Evolutionary conservation across 306 rosid species (phyloP), one percentile per base, ranked within the genome.

Genomic region (Trifolium pratense): DNA sequence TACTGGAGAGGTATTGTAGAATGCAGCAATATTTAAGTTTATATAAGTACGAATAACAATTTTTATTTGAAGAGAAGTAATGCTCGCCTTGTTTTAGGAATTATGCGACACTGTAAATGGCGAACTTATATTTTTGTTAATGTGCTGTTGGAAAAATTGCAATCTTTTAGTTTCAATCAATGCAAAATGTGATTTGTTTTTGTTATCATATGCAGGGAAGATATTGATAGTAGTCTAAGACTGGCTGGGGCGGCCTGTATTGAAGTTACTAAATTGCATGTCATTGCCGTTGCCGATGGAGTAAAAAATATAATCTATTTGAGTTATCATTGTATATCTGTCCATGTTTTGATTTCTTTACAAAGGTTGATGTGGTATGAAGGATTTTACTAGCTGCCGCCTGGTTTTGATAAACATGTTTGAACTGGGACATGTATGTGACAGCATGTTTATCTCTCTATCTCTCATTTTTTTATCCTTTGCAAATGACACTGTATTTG

Each of bases 181-280:
- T 40, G 34, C 39, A 7, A 71, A 69, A 57, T 42, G 49, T 85
- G 59, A 76, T 64, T 20, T 42, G 56, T 11, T 60, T 20, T 26
- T 46, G 64, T 42, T 77, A 49, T 66, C 46, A 75, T 78, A 31
- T 86, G 89, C 91, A 86, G 89, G 86, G 96, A 73, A 85, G 84
- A 71, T 84, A 75, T 42, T 88, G 74, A 80, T 64, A 39, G 29
- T 62, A 29, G 53, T 63, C 36, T 26, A 36, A 74, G 71, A 52
- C 18, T 34, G 29, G 57, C 45, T n/a, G 39, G 75, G 75, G 62
- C n/a, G 16, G 80, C 70, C 29, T 14, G n/a, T 59, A 18, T 39
- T 36, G 29, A 75, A 72, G 52, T 32, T 18, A 9, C 8, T 23
- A 43, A 53, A 21, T 5, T 18, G 71, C 15, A 14, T 32, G 48